phyloP scores from a whole-genome alignment of 345 rosid species.

The Atalantia buxifolia region DNA sequence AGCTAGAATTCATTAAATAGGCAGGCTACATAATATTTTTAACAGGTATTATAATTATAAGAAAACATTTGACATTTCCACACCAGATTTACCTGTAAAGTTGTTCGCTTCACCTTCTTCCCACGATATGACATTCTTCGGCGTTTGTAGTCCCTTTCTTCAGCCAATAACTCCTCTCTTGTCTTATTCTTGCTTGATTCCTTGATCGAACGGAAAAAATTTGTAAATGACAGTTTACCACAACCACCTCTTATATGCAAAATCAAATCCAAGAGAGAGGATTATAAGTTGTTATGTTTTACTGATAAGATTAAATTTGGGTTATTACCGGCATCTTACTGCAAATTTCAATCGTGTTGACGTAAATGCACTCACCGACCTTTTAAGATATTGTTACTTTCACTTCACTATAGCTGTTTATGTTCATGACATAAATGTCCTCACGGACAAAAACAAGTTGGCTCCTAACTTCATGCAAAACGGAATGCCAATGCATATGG shows the following conservation, averaged over 20 bases:
- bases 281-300: neutral
- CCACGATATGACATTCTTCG: conserved; percentile 96
- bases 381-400: neutral
- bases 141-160: conserved; percentile 98
- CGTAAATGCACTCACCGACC: too few relatives aligned
- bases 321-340: neutral
- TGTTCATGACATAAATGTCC: neutral
- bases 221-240: neutral
- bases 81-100: conserved; percentile 46
- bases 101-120: conserved; percentile 83
- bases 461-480: neutral
- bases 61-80: neutral
- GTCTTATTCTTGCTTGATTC: conserved; percentile 65
- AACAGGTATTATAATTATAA: neutral
- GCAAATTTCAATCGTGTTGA: neutral
- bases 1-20: neutral
- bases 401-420: neutral
- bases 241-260: neutral
- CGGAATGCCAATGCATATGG: neutral
- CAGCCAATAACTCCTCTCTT: conserved; percentile 84
- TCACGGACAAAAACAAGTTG: neutral
- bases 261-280: neutral
- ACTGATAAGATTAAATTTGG: neutral
- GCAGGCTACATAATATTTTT: neutral
- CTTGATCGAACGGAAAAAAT: conserved; percentile 27